Conservation (phyloP, 139 green algal species). For the Micractinium conductrix region DNA sequence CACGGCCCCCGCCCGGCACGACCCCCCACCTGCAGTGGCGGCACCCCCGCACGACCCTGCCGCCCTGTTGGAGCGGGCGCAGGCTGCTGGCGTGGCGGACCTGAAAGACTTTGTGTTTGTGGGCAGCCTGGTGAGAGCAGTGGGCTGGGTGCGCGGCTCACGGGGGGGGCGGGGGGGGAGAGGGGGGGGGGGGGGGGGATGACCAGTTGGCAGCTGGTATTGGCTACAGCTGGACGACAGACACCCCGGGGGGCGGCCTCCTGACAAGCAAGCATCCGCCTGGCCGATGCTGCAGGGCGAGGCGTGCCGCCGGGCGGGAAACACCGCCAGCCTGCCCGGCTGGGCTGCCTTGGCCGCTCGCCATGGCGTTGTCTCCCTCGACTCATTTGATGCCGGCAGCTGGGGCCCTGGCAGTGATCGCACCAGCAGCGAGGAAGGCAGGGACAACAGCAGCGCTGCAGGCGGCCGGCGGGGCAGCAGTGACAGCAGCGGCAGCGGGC, state of each 20-base stretch:
- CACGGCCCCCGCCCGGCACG: too few relatives aligned
- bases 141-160: not conserved
- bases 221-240: too few relatives aligned
- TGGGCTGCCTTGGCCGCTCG: not conserved
- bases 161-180: too few relatives aligned
- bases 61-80: not conserved
- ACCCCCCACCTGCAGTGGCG: not conserved
- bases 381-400: not conserved
- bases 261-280: not conserved
- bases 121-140: constrained; percentile 12
- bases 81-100: not conserved
- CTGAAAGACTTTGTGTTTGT: constrained; percentile 16
- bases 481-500: not conserved
- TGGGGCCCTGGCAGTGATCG: not conserved
- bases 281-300: not conserved
- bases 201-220: too few relatives aligned
- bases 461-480: not conserved
- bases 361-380: constrained; percentile 18
- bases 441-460: not conserved
- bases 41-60: not conserved
- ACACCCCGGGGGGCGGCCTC: not conserved
- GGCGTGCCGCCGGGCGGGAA: not conserved
- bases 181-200: too few relatives aligned
- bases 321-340: not conserved
- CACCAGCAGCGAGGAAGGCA: not conserved